A percentile compares a stretch with the other conserved stretches of the same genome.
Conservation (phyloP, 192 early-diverging fungal species). For the Oehlia diaphana region DNA sequence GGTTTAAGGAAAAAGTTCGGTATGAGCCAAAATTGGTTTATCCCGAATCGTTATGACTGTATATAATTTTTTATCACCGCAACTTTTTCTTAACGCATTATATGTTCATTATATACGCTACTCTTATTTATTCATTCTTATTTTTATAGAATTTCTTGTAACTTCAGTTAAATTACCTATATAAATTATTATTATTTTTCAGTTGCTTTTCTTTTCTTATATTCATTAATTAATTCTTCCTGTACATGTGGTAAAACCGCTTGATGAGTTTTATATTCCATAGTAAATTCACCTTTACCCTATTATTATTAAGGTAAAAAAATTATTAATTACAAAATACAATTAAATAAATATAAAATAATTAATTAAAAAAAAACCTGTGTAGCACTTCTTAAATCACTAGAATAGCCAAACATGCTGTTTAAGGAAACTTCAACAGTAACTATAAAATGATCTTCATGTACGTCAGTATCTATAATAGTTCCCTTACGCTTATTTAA, state of each 20-base stretch:
- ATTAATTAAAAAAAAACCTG: conserved; percentile 25
- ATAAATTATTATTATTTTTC: conserved; percentile 33
- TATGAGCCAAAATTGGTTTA: too few relatives aligned
- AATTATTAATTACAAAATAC: not conserved
- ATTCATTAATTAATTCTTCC: conserved; percentile 81
- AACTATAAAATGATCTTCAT: conserved; percentile 89
- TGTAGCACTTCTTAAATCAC: conserved; percentile 87
- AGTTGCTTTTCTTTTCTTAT: conserved; percentile 68
- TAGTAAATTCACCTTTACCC: conserved; percentile 98
- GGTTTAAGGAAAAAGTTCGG: too few relatives aligned
- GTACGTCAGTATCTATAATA: conserved; percentile 88
- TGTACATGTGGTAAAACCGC: conserved; percentile 81
- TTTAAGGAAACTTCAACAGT: conserved; percentile 91
- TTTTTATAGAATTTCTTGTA: too few relatives aligned
- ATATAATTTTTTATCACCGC: too few relatives aligned
- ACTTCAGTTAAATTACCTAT: too few relatives aligned
- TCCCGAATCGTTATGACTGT: too few relatives aligned
- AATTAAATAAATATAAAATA: not conserved
- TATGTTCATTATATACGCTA: too few relatives aligned
- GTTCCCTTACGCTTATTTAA: conserved; percentile 98
- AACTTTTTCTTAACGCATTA: too few relatives aligned
- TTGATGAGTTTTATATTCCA: conserved; percentile 92
- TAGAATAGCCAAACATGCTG: conserved; percentile 99
- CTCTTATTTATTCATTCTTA: too few relatives aligned
- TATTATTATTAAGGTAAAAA: conserved; percentile 33